Base-by-base conservation (phyloP, 1,139 yeast genomes). In the Candida sanyaensis region DNA sequence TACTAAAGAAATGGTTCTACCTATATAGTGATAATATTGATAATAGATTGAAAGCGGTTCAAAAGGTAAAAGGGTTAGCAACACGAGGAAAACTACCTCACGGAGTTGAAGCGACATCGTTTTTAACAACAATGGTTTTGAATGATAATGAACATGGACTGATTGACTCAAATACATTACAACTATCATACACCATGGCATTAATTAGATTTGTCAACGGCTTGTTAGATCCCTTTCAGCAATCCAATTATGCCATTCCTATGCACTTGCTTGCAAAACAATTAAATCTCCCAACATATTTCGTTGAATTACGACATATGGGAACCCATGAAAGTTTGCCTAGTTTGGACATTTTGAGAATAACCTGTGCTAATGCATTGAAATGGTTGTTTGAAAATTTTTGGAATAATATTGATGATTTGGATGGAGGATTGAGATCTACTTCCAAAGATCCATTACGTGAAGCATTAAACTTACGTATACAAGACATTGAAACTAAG, bases 251-350 rank as follows among this genome's bases (percentile, higher is more conserved):
- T 60, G 97, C 96, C 0, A 79, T 88, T 21, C 93, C 98, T 2
- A 70, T 93, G 57, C 87, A 86, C 54, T 75, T 78, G 6, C 67
- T 93, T 30, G 99, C 99, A 0, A 79, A 73, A 46, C 76, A 78
- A 37, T 68, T 89, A 23, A 80, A 81, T 1, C 69, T 95, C 23
- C 97, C 99, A 0, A 77, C 86, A 32, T 81, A 80, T 59, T 91
- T 95, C 66, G 99, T 95, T 0, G 99, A 95, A 61, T 62, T 91
- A 37, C 73, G 99, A 52, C 99, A 95, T 64, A 80, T 83, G 63
- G 93, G 96, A 5, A 93, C 99, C 0, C 99, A 95, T 63, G 98
- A 93, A 56, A 76, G 72, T 12, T 66, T 93, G 23, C 97, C 98
- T 0, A 77, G 87, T 33, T 58, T 90, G 38, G 82, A 78, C 41